Evolutionary conservation across 2,329 filamentous ascomycete genomes (phyloP), one percentile per base, ranked within the genome.

Genomic region (Penicillium brasilianum): DNA sequence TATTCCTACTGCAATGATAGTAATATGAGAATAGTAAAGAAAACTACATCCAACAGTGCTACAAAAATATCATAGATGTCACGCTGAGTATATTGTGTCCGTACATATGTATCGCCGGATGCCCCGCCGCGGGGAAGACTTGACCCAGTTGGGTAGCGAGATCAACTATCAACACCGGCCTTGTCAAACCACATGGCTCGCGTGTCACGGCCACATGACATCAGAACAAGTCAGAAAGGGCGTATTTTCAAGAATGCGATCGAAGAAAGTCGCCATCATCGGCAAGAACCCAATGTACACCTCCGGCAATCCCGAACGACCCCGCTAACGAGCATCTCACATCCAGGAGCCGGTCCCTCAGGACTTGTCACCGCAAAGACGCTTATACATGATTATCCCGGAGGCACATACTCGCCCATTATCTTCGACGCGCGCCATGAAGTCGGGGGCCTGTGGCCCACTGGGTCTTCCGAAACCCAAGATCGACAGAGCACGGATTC

Each of bases 391-490:
- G 82, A 87, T 71, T 80, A 80, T 34, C 80, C 84, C 0, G 74
- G 76, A 2, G 74, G 71, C 22, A 79, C 81, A 6, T 93, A 91
- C 77, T 79, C 82, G 5, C 88, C 94, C 51, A 89, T 86, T 3
- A 75, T 96, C 25, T 91, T 90, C 69, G 92, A 96, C 52, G 79
- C 83, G 16, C 84, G 87, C 50, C 71, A 82, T 36, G 83, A 85
- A 41, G 82, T 94, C 16, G 92, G 91, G 11, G 92, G 92, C 0
- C 84, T 95, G n/a, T 96, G 92, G 92, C 88, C 89, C 3, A 77
- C n/a, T 25, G 28, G 41, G 18, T n/a, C 56, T 2, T 8, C 56
- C 13, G 34, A 14, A 54, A 39, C n/a, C 11, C 32, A 16, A 20
- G 11, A 57, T 0, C 10, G 11, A 39, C 30, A 16, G 18, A 18